These are phyloP conservation scores for Sergeia podlipaevii DNA, from an alignment of 208 protist genomes.

Conservation along the genomic window DNA sequence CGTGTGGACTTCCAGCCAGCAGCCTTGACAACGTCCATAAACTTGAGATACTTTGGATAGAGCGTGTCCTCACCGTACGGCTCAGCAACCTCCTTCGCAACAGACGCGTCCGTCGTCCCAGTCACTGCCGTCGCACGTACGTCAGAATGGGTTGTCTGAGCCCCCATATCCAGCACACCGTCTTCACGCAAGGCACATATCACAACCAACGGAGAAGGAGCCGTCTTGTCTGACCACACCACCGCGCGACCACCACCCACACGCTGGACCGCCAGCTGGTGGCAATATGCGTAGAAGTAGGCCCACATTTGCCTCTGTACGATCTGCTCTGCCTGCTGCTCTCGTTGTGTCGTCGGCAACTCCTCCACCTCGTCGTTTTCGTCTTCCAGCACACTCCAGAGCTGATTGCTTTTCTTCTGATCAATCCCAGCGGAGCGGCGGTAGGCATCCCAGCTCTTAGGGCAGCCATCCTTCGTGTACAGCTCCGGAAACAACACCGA, in stretches of 20 bases:
- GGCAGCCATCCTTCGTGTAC: slow-evolving; percentile 24
- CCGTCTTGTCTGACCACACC: background rate
- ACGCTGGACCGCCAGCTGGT: slow-evolving; percentile 8
- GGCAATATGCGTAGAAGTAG: slow-evolving; percentile 56
- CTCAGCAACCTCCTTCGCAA: background rate
- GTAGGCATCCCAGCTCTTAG: slow-evolving; percentile 26
- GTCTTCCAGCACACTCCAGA: background rate
- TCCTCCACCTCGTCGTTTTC: background rate
- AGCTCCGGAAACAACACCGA: slow-evolving; percentile 36
- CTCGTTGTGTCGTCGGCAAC: background rate
- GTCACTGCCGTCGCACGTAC: background rate
- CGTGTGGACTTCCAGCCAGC: slow-evolving; percentile 42
- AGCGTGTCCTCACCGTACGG: slow-evolving; percentile 14
- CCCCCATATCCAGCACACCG: slow-evolving; percentile 12
- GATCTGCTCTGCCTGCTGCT: slow-evolving; percentile 1
- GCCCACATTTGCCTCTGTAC: slow-evolving; percentile 43
- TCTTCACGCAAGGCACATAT: slow-evolving; percentile 30
- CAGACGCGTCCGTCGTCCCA: background rate
- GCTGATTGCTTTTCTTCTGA: slow-evolving; percentile 7
- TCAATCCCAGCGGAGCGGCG: background rate
- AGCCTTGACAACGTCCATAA: slow-evolving; percentile 21
- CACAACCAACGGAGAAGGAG: slow-evolving; percentile 17
- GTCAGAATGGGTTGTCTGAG: background rate
- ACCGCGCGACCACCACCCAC: background rate
- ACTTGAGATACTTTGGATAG: slow-evolving; percentile 24